Evolutionary conservation across 2,329 filamentous ascomycete genomes (phyloP).

Genomic region (Geosmithia morbida): DNA sequence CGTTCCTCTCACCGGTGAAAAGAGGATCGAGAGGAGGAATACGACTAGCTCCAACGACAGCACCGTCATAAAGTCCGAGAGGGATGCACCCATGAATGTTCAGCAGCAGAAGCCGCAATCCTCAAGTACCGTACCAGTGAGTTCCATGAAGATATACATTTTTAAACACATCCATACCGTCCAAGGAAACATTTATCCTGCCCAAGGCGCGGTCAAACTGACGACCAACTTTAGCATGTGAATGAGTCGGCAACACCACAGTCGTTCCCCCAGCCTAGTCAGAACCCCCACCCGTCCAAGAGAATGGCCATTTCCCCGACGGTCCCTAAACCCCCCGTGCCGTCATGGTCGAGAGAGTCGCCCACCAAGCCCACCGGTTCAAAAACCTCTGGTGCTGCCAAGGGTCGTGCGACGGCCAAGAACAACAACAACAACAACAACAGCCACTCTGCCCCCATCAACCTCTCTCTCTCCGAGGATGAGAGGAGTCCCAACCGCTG

Average conservation of each 20-base stretch:
- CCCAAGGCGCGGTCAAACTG: too few species aligned
- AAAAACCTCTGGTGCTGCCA: conserved; percentile 4
- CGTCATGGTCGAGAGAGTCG: conserved; percentile 3
- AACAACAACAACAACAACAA: conserved; percentile 8
- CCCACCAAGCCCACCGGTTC: background rate
- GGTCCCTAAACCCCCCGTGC: conserved; percentile 20
- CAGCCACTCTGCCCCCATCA: conserved; percentile 25
- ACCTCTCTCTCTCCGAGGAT: conserved; percentile 43
- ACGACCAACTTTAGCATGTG: conserved; percentile 11
- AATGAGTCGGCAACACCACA: conserved; percentile 31
- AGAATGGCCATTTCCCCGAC: conserved; percentile 37
- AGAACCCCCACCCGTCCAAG: conserved; percentile 34
- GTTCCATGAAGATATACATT: conserved; percentile 2
- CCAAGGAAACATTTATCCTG: too few species aligned
- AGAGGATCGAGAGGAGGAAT: conserved; percentile 30
- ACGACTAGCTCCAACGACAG: conserved; percentile 16
- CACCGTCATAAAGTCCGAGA: conserved; percentile 16
- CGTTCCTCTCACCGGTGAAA: conserved; percentile 52
- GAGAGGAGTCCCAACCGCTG: conserved; percentile 41
- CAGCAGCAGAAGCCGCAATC: conserved; percentile 17
- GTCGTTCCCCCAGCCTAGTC: conserved; percentile 16
- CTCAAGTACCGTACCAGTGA: conserved; percentile 18
- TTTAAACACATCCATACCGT: too few species aligned
- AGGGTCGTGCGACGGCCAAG: background rate
- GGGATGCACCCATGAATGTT: conserved; percentile 10